Percentiles rank a stretch among this genome's conserved stretches.
These are phyloP conservation scores for Wallacemonas sp. DNA, from an alignment of 208 protist genomes.

Conservation along the genomic window DNA sequence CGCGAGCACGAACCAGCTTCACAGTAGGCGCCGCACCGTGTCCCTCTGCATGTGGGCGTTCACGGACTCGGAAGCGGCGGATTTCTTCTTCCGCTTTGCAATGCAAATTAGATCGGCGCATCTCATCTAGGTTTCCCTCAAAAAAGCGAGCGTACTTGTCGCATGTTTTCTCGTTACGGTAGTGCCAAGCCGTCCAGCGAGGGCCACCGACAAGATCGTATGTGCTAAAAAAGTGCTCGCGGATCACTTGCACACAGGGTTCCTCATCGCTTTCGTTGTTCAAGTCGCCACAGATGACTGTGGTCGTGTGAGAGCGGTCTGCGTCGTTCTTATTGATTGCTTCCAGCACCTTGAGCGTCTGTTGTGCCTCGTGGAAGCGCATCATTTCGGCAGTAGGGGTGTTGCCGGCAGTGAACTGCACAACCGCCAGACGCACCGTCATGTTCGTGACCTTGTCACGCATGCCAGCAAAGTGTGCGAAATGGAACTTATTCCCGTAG, in stretches of 20 bases:
- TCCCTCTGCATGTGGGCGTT: slow-evolving; percentile 9
- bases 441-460: slow-evolving; percentile 86
- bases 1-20: slow-evolving; percentile 29
- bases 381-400: slow-evolving; percentile 46
- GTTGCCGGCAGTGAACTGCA: slow-evolving; percentile 77
- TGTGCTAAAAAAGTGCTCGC: slow-evolving; percentile 73
- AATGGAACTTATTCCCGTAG: slow-evolving; percentile 56
- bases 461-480: slow-evolving; percentile 71
- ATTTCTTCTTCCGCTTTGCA: slow-evolving; percentile 47
- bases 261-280: slow-evolving; percentile 82
- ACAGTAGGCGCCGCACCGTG: slow-evolving; percentile 37
- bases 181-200: slow-evolving; percentile 80
- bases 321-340: slow-evolving; percentile 55
- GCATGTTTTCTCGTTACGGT: slow-evolving; percentile 30
- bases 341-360: slow-evolving; percentile 68
- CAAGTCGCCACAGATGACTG: slow-evolving; percentile 73
- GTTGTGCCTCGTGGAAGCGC: slow-evolving; percentile 56
- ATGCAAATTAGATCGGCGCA: slow-evolving; percentile 27
- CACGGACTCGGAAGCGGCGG: slow-evolving; percentile 22
- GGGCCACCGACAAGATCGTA: slow-evolving; percentile 82
- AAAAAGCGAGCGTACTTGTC: slow-evolving; percentile 42
- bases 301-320: slow-evolving; percentile 61
- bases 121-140: slow-evolving; percentile 37
- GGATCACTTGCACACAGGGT: slow-evolving; percentile 65
- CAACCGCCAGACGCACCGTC: slow-evolving; percentile 62